phyloP scores from a whole-genome alignment of 305 asterid genomes.

The Rubia peregrina region DNA sequence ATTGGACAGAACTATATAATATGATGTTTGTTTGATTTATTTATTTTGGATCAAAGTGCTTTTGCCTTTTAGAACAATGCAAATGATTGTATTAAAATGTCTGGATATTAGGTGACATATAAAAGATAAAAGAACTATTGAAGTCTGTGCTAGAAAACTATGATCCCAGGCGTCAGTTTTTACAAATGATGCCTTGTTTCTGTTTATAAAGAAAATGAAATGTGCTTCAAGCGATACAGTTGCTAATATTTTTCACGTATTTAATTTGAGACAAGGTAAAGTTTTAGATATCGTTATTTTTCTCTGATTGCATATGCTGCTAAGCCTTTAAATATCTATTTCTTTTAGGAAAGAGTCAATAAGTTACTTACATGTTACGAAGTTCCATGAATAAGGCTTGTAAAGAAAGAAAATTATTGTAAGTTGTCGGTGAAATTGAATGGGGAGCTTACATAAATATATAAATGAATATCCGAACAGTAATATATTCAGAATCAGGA shows the following conservation, averaged over 20 bases:
- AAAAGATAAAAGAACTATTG: background rate
- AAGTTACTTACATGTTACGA: background rate
- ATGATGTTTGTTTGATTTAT: background rate
- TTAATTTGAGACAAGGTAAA: too few species aligned
- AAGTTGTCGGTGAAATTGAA: background rate
- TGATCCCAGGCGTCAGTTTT: background rate
- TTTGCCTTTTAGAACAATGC: too few species aligned
- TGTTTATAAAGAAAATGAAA: too few species aligned
- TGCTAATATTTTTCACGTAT: too few species aligned
- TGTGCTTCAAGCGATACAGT: too few species aligned
- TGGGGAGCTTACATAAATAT: background rate
- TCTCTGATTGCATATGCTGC: background rate
- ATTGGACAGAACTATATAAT: background rate
- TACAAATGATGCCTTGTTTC: background rate
- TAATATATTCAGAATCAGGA: background rate
- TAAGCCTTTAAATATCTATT: too few species aligned
- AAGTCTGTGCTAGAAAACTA: background rate
- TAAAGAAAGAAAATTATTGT: background rate
- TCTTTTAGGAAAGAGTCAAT: background rate
- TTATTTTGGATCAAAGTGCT: background rate
- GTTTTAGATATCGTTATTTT: too few species aligned
- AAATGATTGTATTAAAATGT: background rate
- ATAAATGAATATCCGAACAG: background rate
- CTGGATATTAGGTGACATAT: background rate
- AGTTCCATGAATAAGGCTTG: background rate